Evolutionary conservation across 2,329 filamentous ascomycete genomes (phyloP).

Genomic region (Diaporthe destruens): DNA sequence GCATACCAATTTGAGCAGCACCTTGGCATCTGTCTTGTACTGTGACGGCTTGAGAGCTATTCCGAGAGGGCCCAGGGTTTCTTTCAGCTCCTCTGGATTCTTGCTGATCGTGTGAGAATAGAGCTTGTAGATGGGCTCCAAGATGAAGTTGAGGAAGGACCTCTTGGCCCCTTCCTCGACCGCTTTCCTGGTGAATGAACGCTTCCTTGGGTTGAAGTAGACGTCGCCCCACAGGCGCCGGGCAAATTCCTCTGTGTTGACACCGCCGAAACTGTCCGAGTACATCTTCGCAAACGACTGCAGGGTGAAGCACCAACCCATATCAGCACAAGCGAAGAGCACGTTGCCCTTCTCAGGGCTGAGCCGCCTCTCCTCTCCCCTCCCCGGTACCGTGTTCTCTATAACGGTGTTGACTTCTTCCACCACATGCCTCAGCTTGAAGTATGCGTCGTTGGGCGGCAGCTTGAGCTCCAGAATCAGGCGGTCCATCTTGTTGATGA

Average conservation of each 20-base stretch:
- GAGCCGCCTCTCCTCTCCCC: slow-evolving; percentile 82
- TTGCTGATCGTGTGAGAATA: slow-evolving; percentile 96
- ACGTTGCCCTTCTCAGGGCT: slow-evolving; percentile 98
- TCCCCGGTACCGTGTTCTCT: slow-evolving; percentile 85
- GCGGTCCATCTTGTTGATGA: slow-evolving; percentile 98
- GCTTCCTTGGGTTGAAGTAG: slow-evolving; percentile 91
- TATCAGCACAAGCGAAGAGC: slow-evolving; percentile 91
- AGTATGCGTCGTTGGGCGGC: slow-evolving; percentile 95
- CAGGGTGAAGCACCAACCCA: slow-evolving; percentile 97
- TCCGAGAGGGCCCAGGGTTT: slow-evolving; percentile 81
- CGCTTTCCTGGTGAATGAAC: slow-evolving; percentile 91
- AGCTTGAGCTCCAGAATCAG: slow-evolving; percentile 94
- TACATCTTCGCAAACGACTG: slow-evolving; percentile 98
- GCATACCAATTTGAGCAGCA: slow-evolving; percentile 89
- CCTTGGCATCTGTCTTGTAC: slow-evolving; percentile 89
- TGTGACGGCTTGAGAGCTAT: slow-evolving; percentile 93
- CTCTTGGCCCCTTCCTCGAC: slow-evolving; percentile 84
- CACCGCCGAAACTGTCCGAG: slow-evolving; percentile 84
- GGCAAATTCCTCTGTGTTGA: slow-evolving; percentile 87
- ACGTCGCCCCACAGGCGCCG: slow-evolving; percentile 94
- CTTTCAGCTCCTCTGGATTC: slow-evolving; percentile 85
- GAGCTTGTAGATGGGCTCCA: slow-evolving; percentile 98
- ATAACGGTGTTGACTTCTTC: slow-evolving; percentile 98
- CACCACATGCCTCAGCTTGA: slow-evolving; percentile 98
- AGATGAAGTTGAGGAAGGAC: slow-evolving; percentile 92